These are phyloP conservation scores for Westerdykella sp. DNA, from an alignment of 2,329 filamentous ascomycete species.

Conservation along the genomic window DNA sequence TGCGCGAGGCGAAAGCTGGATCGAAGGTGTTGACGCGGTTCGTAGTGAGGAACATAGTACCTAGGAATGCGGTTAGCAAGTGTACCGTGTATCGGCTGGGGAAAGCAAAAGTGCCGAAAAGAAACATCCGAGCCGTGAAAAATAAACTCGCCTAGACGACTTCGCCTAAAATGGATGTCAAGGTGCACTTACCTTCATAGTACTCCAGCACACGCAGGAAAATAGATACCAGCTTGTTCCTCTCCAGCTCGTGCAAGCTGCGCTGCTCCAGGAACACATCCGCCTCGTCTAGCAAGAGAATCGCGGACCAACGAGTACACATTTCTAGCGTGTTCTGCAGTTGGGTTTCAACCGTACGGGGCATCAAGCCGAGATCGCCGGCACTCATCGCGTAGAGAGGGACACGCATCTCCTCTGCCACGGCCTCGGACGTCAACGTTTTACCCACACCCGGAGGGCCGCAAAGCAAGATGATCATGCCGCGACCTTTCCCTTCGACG, in stretches of 20 bases:
- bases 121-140: no score
- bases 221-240: constrained; percentile 25
- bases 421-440: constrained; percentile 38
- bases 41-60: constrained; percentile 29
- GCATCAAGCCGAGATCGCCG: constrained; percentile 45
- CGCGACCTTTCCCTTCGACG: constrained; percentile 46
- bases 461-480: constrained; percentile 47
- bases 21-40: constrained; percentile 44
- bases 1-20: constrained; percentile 43
- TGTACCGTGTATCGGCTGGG: neutral
- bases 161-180: no score
- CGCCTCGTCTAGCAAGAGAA: constrained; percentile 48
- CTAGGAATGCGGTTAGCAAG: constrained; percentile 6
- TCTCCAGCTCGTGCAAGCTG: constrained; percentile 21
- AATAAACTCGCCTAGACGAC: no score
- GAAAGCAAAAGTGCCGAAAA: no score
- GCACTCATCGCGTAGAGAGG: constrained; percentile 47
- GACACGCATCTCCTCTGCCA: constrained; percentile 46
- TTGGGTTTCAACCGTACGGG: constrained; percentile 39
- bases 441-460: constrained; percentile 52
- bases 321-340: constrained; percentile 45
- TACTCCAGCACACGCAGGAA: constrained; percentile 40
- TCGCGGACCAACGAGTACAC: constrained; percentile 45
- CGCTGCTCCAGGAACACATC: constrained; percentile 32
- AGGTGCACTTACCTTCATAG: constrained; percentile 28